phyloP scores from a whole-genome alignment of 345 rosid genomes.

The Erysimum cheiranthoides region DNA sequence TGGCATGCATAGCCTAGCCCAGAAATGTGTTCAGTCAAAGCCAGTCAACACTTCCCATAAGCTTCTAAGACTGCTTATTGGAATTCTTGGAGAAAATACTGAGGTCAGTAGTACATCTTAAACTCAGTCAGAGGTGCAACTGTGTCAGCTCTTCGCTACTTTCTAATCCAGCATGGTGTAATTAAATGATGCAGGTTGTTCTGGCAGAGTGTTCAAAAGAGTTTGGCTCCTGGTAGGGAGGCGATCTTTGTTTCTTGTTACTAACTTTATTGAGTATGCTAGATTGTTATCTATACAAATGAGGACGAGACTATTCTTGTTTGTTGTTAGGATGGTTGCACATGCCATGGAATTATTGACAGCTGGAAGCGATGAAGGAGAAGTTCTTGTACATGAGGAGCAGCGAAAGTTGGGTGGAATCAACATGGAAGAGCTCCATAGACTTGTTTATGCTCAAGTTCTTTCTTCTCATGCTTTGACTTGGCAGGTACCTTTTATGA shows the following conservation, averaged over 20 bases:
- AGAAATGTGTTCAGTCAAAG: slow-evolving; percentile 81
- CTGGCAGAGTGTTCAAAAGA: slow-evolving; percentile 92
- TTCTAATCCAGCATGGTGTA: slow-evolving; percentile 13
- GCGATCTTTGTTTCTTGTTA: slow-evolving; percentile 22
- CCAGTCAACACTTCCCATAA: slow-evolving; percentile 66
- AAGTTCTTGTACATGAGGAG: slow-evolving; percentile 79
- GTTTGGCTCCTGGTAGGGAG: slow-evolving; percentile 91
- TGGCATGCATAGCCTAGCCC: slow-evolving; percentile 85
- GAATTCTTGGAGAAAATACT: slow-evolving; percentile 87
- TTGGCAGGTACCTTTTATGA: slow-evolving; percentile 74
- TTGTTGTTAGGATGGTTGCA: slow-evolving; percentile 80
- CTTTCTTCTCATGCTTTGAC: slow-evolving; percentile 88
- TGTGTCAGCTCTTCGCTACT: slow-evolving; percentile 12
- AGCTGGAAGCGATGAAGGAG: slow-evolving; percentile 80
- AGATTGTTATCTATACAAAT: slow-evolving; percentile 17
- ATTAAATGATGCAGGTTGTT: slow-evolving; percentile 67
- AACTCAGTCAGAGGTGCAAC: slow-evolving; percentile 5
- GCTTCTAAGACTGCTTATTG: slow-evolving; percentile 70
- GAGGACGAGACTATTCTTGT: slow-evolving; percentile 18
- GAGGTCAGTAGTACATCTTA: slow-evolving; percentile 61
- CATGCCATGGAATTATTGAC: slow-evolving; percentile 88
- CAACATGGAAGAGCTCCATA: slow-evolving; percentile 86
- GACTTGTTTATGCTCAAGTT: slow-evolving; percentile 95
- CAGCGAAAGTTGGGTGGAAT: slow-evolving; percentile 71
- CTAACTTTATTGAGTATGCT: slow-evolving; percentile 18